These are phyloP conservation scores for Cryphonectria nitschkei DNA, from an alignment of 2,329 filamentous ascomycete genomes.

Conservation along the genomic window DNA sequence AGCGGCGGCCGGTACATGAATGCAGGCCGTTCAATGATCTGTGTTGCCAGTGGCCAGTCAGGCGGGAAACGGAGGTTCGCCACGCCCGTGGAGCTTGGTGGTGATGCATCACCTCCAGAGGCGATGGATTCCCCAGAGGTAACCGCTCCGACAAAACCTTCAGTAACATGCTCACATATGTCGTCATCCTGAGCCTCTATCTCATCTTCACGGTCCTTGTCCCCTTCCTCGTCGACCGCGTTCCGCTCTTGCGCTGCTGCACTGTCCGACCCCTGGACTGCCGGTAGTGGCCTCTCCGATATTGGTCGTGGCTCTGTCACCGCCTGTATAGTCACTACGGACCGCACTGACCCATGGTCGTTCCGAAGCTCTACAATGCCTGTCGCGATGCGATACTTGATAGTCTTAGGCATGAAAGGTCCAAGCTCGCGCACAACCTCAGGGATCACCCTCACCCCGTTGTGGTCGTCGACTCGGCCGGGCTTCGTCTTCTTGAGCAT, in stretches of 20 bases:
- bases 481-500: conserved; percentile 32
- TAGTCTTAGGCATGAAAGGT: conserved; percentile 46
- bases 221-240: background rate
- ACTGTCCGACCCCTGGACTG: background rate
- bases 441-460: conserved; percentile 41
- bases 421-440: conserved; percentile 51
- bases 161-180: background rate
- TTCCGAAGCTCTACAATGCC: conserved; percentile 42
- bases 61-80: background rate
- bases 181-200: background rate
- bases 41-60: background rate
- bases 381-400: conserved; percentile 41
- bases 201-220: background rate
- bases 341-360: conserved; percentile 21
- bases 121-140: background rate
- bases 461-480: conserved; percentile 23
- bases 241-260: background rate
- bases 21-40: conserved; percentile 28
- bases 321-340: background rate
- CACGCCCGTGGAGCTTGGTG: no score
- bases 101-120: background rate
- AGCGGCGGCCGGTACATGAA: conserved; percentile 22
- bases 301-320: background rate
- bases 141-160: background rate
- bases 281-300: background rate